Base-by-base conservation (phyloP, 345 rosid species). In the rapeseed (Brassica napus) region DNA sequence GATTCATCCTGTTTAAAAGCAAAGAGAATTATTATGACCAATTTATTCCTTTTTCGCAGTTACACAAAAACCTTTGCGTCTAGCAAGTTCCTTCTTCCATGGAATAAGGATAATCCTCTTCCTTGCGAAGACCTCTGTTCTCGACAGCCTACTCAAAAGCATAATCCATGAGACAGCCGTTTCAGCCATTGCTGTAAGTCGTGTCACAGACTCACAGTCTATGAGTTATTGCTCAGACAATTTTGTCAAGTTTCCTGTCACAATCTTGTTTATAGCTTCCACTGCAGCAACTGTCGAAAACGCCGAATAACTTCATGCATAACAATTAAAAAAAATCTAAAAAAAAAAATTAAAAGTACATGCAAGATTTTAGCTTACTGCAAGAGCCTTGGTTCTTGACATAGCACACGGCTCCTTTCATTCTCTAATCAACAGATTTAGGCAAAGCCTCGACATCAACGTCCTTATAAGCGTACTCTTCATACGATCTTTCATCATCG, bases 381-480 rank as follows among this genome's bases (percentile, higher is more conserved):
- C 97, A 91, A 18, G 89, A 87, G 10, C 94, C 94, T 72, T 90
- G 98, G 86, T 91, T 91, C 91, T 93, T 91, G 35, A 91, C 88
- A 3, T 86, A 71, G 23, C 89, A 54, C 24, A 91, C 97, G 30
- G 90, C 91, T 68, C 94, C 93, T 77, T 88, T 87, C 87, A 88
- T 87, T 76, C 98, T 91, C 98, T 92, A 93, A 35, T 91, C 97
- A 42, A 89, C 84, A 10, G 92, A 85, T 70, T 84, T 86, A 8
- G 93, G 98, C 69, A 87, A 57, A 67, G 65, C 60, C 57, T 72
- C 79, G 0, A 84, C 85, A 65, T 87, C 85, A 74, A 23, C 12
- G 12, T 39, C 47, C 47, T 39, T 39, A 39, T 39, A 39, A 39
- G 47, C 4, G 47, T 79, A 86, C 42, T 85, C 89, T 26, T 60